Base-by-base conservation (phyloP, 176 grass and related monocot genomes). In the Urochloa ruziziensis region DNA sequence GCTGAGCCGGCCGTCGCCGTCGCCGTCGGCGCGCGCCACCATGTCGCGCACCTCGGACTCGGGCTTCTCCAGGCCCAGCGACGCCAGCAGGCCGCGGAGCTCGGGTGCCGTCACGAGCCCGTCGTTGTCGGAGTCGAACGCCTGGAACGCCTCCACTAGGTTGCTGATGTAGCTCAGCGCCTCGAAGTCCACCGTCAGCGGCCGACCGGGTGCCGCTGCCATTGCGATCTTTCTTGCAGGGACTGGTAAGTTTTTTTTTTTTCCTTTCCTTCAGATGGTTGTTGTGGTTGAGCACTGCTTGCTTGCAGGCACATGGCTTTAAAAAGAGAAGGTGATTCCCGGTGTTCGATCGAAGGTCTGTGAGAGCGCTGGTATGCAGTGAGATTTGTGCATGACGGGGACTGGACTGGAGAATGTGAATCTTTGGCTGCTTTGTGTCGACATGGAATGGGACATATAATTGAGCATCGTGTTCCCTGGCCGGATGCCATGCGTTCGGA, bases 91-190 rank as follows among this genome's bases (percentile, higher is more conserved):
- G 18, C 90, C 88, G 14, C 53, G 67, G 3, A 97, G 88, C 91
- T 94, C 95, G 3, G 67, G 73, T 4, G 35, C 64, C n/a, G 88
- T 94, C 54, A 97, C 86, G n/a, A 85, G 73, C 3, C 92, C 95
- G 43, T 97, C 87, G 81, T 5, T 74, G 86, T 97, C 84, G 5
- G 90, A 82, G 77, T 97, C 95, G 83, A 97, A 97, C 68, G 92
- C 92, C 64, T 81, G 85, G 89, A 97, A 97, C 6, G 90, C 95
- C 73, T 94, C 95, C 62, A 97, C 86, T 5, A 97, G 64, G 84
- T 67, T 89, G 90, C 81, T 91, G 86, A 97, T 73, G 92, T 94
- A 94, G 85, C 90, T 89, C 75, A 97, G 65, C 18, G 86, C 90
- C 77, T 97, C 90, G 17, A 97, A 75, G 77, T 94, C 91, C 36